phyloP scores from a whole-genome alignment of 2,329 filamentous ascomycete species.

The Pyrenochaeta sp. region DNA sequence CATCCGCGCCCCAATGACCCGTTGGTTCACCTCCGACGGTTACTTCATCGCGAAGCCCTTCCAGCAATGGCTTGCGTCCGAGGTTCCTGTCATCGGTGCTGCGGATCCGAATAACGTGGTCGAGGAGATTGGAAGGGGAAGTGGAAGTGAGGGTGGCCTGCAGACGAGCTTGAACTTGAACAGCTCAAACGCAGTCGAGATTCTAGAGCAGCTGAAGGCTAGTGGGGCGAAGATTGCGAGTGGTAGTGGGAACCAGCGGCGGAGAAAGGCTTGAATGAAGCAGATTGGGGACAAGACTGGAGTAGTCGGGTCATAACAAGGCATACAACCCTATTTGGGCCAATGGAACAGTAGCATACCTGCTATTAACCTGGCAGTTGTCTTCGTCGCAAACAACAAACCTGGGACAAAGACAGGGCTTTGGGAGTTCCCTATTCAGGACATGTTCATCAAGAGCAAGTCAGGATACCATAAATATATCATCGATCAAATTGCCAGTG shows the following conservation, averaged over 20 bases:
- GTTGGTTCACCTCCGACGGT: slow-evolving; percentile 78
- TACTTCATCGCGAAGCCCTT: slow-evolving; percentile 78
- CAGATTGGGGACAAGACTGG: not conserved
- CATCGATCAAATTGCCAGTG: slow-evolving; percentile 1
- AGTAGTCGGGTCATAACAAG: not conserved
- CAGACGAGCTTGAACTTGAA: slow-evolving; percentile 38
- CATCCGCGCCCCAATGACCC: slow-evolving; percentile 71
- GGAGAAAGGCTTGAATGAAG: slow-evolving; percentile 41
- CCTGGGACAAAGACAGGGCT: too few species aligned
- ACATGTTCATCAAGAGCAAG: not conserved
- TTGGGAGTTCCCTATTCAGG: not conserved
- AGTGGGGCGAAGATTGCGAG: slow-evolving; percentile 38
- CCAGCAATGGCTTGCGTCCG: slow-evolving; percentile 77
- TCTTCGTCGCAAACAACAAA: not conserved
- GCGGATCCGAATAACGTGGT: slow-evolving; percentile 66
- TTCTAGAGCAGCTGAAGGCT: slow-evolving; percentile 48
- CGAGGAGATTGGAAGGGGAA: slow-evolving; percentile 54
- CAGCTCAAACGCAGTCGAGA: slow-evolving; percentile 43
- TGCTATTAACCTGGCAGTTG: not conserved
- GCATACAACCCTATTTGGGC: not conserved
- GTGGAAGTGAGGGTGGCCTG: slow-evolving; percentile 26
- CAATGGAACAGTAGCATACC: not conserved
- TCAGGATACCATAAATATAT: not conserved
- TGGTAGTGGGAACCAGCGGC: slow-evolving; percentile 40
- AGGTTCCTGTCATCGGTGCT: slow-evolving; percentile 70